These are phyloP conservation scores for Furcasterigmium furcatum DNA, from an alignment of 2,329 filamentous ascomycete genomes.

Conservation along the genomic window DNA sequence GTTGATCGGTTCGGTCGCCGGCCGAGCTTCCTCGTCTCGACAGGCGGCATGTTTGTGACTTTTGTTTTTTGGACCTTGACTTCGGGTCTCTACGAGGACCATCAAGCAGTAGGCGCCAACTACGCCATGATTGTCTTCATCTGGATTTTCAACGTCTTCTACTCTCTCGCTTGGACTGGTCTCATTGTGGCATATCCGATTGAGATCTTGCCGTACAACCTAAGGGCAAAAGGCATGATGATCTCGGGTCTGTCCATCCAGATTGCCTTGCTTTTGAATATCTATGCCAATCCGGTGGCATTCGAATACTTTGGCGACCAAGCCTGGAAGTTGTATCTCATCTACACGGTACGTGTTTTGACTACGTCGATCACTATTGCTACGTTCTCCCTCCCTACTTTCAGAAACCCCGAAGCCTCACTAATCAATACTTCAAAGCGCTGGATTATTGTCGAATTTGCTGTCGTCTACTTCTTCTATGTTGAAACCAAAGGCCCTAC, in stretches of 20 bases:
- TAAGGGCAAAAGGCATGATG: constrained; percentile 59
- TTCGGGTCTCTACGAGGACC: constrained; percentile 12
- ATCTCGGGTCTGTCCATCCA: constrained; percentile 63
- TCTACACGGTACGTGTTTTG: constrained; percentile 52
- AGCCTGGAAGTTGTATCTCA: constrained; percentile 54
- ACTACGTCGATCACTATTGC: too few relatives aligned
- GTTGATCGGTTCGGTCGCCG: constrained; percentile 25
- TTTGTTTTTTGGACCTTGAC: constrained; percentile 35
- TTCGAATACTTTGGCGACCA: constrained; percentile 26
- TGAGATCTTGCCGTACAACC: constrained; percentile 22
- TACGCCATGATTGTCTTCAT: constrained; percentile 27
- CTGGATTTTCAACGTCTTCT: constrained; percentile 32
- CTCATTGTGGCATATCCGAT: constrained; percentile 23
- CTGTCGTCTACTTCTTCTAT: constrained; percentile 34
- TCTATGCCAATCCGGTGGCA: constrained; percentile 15
- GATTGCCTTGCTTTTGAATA: constrained; percentile 52
- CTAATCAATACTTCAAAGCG: too few relatives aligned
- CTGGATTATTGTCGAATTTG: too few relatives aligned
- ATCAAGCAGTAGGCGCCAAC: constrained; percentile 15
- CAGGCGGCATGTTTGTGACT: constrained; percentile 26
- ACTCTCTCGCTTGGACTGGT: constrained; percentile 29
- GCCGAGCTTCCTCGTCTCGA: constrained; percentile 25
- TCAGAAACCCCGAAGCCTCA: too few relatives aligned
- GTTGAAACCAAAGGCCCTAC: constrained; percentile 51
- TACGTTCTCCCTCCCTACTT: too few relatives aligned